A percentile compares a stretch with the other conserved stretches of the same genome.
phyloP scores from a whole-genome alignment of 2,329 filamentous ascomycete species.

The Alternaria sp. region DNA sequence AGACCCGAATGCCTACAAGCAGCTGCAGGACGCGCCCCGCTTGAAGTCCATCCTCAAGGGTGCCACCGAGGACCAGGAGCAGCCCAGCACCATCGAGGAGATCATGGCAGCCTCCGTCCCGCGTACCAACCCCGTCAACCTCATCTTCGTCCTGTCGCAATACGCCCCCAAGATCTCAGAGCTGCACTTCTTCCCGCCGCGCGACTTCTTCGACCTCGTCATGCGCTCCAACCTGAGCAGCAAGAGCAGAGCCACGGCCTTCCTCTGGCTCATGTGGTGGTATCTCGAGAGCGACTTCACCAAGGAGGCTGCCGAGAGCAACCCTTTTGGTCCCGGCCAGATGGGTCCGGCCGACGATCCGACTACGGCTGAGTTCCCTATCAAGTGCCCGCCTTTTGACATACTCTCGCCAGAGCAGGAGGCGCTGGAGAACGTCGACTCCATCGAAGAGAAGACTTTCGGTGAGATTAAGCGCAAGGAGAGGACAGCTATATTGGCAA shows the following conservation, averaged over 20 bases:
- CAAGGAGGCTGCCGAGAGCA: constrained; percentile 82
- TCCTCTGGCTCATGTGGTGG: constrained; percentile 99
- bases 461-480: constrained; percentile 76
- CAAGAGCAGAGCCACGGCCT: constrained; percentile 81
- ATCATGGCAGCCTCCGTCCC: constrained; percentile 72
- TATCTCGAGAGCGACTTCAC: constrained; percentile 97
- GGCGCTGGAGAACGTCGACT: constrained; percentile 75
- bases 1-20: constrained; percentile 95
- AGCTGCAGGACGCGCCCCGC: constrained; percentile 92
- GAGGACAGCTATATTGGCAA: constrained; percentile 73
- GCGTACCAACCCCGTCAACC: constrained; percentile 95
- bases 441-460: constrained; percentile 71
- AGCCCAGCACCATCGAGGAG: constrained; percentile 83
- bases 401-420: constrained; percentile 71
- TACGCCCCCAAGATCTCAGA: constrained; percentile 92
- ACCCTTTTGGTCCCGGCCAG: constrained; percentile 78
- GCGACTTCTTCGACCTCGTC: constrained; percentile 95
- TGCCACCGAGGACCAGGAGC: constrained; percentile 86
- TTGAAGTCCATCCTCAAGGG: constrained; percentile 98
- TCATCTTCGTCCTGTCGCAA: constrained; percentile 92
- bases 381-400: constrained; percentile 69
- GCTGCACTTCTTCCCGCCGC: constrained; percentile 81
- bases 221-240: constrained; percentile 89
- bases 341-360: constrained; percentile 42
- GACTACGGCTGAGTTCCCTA: constrained; percentile 53